Conservation (phyloP, 2,329 filamentous ascomycete genomes). For the Aspergillus versicolor region DNA sequence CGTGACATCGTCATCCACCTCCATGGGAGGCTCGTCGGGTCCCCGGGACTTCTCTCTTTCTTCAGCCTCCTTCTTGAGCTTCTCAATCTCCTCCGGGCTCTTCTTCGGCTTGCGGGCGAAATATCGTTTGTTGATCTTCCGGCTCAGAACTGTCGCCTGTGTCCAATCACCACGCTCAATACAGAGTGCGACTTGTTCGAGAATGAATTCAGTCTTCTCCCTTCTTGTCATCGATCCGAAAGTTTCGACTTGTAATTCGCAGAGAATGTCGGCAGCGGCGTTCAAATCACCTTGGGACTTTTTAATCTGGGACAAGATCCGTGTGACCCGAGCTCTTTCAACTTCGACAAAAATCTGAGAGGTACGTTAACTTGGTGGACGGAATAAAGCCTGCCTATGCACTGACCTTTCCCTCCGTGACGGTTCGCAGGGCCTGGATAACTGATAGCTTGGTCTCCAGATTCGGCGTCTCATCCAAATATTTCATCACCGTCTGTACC, state of each 20-base stretch:
- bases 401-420: conserved; percentile 88
- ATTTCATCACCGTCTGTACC: conserved; percentile 94
- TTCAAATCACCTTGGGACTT: conserved; percentile 90
- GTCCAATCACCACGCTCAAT: conserved; percentile 96
- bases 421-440: conserved; percentile 91
- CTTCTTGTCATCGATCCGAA: conserved; percentile 97
- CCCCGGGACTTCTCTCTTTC: conserved; percentile 73
- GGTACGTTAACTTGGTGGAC: conserved; percentile 9
- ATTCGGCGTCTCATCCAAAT: conserved; percentile 81
- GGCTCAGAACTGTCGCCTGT: conserved; percentile 86
- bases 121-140: conserved; percentile 96
- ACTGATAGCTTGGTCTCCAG: conserved; percentile 86
- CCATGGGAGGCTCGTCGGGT: conserved; percentile 73
- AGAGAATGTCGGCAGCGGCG: conserved; percentile 86
- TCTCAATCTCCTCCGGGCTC: conserved; percentile 82
- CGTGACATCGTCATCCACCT: conserved; percentile 84
- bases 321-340: conserved; percentile 91
- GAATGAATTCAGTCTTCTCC: conserved; percentile 98
- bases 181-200: conserved; percentile 90
- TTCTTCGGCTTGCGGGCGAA: conserved; percentile 89
- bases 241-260: conserved; percentile 97
- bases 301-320: conserved; percentile 95
- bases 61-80: conserved; percentile 81
- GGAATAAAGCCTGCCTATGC: background rate
- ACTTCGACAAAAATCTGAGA: conserved; percentile 93